Evolutionary conservation across 2,329 filamentous ascomycete species (phyloP), one percentile per base, ranked within the genome.

Genomic region (Delphinella strobiligena): DNA sequence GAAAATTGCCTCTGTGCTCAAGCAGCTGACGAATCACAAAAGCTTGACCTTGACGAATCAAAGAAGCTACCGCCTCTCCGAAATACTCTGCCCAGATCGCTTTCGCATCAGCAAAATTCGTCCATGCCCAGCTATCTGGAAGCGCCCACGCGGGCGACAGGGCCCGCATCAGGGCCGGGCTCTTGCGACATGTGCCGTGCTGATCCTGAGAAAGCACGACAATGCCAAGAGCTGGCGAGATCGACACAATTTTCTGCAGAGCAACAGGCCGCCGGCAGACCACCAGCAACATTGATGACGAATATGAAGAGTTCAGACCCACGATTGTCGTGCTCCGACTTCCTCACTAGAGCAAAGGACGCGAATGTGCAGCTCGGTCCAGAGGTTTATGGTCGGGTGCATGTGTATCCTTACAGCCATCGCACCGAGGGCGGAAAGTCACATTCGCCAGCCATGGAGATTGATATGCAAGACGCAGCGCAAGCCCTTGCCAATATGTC

Each of bases 251-350:
- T 47, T 14, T 38, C 37, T 24, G 31, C 37, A 4, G 34, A 34
- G 4, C 36, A 32, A 7, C 17, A 19, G 34, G 19, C n/a, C n/a
- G n/a, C n/a, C n/a, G n/a, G n/a, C n/a, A n/a, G n/a, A n/a, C n/a
- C 36, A 12, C 19, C 22, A 11, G 18, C 11, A 8, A 18, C n/a
- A 19, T 10, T 31, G n/a, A n/a, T n/a, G n/a, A n/a, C n/a, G n/a
- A n/a, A n/a, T n/a, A n/a, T n/a, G n/a, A n/a, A n/a, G n/a, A n/a
- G n/a, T n/a, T n/a, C n/a, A n/a, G n/a, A n/a, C n/a, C n/a, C n/a
- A n/a, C n/a, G n/a, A n/a, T n/a, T 40, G 7, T 41, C 45, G 4
- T 47, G 45, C 40, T 42, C 40, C 12, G 45, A 47, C 32, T 45
- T 47, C 36, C 33, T 47, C 19, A 31, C 37, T 9, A 35, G 29